Base-by-base conservation (phyloP, 2,329 filamentous ascomycete genomes). In the Huntiella savannae region DNA sequence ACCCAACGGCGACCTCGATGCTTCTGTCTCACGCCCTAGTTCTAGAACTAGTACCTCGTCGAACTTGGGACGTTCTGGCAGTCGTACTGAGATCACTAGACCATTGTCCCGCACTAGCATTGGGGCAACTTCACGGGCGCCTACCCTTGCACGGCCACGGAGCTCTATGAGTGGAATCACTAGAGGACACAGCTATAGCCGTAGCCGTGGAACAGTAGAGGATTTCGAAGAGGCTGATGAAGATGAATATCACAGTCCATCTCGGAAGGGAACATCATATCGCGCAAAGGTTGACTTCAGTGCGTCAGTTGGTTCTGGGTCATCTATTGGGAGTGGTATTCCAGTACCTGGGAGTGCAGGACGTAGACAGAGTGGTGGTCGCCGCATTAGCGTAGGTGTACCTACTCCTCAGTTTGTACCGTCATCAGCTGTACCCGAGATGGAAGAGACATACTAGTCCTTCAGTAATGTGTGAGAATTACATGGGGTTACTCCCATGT, bases 91-190 rank as follows among this genome's bases (percentile, higher is more conserved):
- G 33, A 67, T 69, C 61, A 69, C 62, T 59, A 70, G 78, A 28
- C 77, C 80, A 6, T 68, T 73, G 52, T 82, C 78, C 54, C 73
- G 79, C 43, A 67, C 75, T 34, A 82, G 78, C 52, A 58, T 76
- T 12, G 63, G 65, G 3, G 7, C 22, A 16, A 68, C 75, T 4
- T 60, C 72, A 6, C 71, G 79, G 50, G 82, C 79, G 10, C 77
- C 81, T 1, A 32, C 43, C 4, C 62, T 83, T 45, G 74, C 73
- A 19, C 73, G 82, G 45, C 79, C 82, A 13, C 70, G 80, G 43
- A 84, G 79, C 43, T 85, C 81, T 11, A 66, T 87, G 52, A 74
- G 75, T 48, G 73, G 79, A 46, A 76, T 73, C 51, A 62, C 71
- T 8, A 69, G 75, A 35, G 41, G 45, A n/a, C 45, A 47, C 33